phyloP scores from a whole-genome alignment of 2,329 filamentous ascomycete genomes.

The Epichloe elymi region DNA sequence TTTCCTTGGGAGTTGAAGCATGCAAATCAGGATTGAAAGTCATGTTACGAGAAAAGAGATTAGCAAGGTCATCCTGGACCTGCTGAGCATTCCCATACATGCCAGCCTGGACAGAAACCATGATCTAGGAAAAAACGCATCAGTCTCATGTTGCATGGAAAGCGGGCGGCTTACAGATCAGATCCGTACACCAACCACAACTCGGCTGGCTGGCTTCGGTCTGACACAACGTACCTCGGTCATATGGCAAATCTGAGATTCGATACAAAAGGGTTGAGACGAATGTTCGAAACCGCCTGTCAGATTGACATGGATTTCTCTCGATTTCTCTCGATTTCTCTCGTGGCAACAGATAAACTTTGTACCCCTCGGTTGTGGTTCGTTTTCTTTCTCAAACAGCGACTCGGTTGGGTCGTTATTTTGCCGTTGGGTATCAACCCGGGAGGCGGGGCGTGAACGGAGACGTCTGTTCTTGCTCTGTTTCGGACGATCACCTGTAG shows the following conservation, averaged over 20 bases:
- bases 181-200: neutral
- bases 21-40: conserved; percentile 39
- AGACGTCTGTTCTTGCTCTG: neutral
- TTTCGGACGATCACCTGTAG: conserved; percentile 2
- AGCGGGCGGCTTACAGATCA: neutral
- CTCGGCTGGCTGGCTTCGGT: neutral
- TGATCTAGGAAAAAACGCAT: conserved; percentile 11
- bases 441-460: neutral
- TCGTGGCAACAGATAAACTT: neutral
- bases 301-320: neutral
- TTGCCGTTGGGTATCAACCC: conserved; percentile 10
- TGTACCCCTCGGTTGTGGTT: neutral
- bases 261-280: neutral
- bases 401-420: conserved; percentile 8
- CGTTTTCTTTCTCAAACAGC: neutral
- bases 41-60: conserved; percentile 66
- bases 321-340: neutral
- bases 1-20: conserved; percentile 11
- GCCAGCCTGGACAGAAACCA: conserved; percentile 21
- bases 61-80: conserved; percentile 69
- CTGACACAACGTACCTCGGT: conserved; percentile 3
- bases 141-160: neutral
- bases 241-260: neutral
- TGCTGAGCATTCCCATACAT: conserved; percentile 30
- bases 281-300: neutral